A percentile compares a stretch with the other conserved stretches of the same genome.
Evolutionary conservation across 2,329 filamentous ascomycete genomes (phyloP).

Genomic region (Trichoderma sp.): DNA sequence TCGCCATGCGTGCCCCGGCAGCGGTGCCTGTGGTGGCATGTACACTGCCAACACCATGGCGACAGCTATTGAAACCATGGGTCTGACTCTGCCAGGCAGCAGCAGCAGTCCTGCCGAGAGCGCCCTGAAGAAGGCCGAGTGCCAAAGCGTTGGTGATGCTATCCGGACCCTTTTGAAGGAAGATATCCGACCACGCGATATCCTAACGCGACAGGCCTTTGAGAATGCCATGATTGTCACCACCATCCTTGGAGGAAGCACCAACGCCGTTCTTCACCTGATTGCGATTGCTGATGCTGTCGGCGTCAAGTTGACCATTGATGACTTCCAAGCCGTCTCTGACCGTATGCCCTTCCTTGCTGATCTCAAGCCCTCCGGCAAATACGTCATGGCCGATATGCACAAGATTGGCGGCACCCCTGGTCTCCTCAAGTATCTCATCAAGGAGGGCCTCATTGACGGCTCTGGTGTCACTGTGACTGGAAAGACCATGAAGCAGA

Average conservation of each 20-base stretch:
- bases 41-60: constrained; percentile 96
- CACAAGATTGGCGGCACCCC: constrained; percentile 88
- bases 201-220: constrained; percentile 78
- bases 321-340: constrained; percentile 83
- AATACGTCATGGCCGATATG: constrained; percentile 82
- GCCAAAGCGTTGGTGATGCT: constrained; percentile 69
- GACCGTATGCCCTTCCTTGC: constrained; percentile 80
- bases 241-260: constrained; percentile 81
- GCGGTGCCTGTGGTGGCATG: constrained; percentile 80
- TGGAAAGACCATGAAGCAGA: constrained; percentile 86
- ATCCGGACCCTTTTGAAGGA: constrained; percentile 76
- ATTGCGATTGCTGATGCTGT: constrained; percentile 84
- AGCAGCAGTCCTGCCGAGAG: constrained; percentile 80
- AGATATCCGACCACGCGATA: constrained; percentile 76
- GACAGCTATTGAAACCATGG: constrained; percentile 87
- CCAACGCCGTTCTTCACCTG: constrained; percentile 82
- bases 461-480: constrained; percentile 83
- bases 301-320: constrained; percentile 79
- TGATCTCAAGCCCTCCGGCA: constrained; percentile 82
- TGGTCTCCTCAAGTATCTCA: constrained; percentile 82
- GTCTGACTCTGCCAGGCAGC: constrained; percentile 81
- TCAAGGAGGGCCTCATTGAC: constrained; percentile 80
- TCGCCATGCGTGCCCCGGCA: constrained; percentile 73
- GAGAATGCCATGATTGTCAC: constrained; percentile 85
- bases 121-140: constrained; percentile 72